These are phyloP conservation scores for Spathaspora gorwiae DNA, from an alignment of 805 yeast species.

Conservation along the genomic window DNA sequence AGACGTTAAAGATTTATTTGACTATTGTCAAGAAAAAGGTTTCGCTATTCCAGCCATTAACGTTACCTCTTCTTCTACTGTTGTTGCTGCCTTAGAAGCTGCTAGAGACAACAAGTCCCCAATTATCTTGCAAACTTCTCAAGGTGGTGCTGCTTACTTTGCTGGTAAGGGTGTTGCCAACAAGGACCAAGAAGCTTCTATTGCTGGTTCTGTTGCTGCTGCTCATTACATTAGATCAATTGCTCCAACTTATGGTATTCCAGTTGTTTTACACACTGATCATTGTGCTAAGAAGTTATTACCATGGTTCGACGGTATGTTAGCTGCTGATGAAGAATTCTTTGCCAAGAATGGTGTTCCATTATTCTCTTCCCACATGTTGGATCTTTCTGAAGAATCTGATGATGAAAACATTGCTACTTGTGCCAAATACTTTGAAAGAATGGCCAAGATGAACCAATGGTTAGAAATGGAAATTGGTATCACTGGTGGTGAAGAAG, in stretches of 20 bases:
- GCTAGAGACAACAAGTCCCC: slow-evolving; percentile 65
- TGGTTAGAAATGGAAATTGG: slow-evolving; percentile 99
- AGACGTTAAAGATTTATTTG: slow-evolving; percentile 82
- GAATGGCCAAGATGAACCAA: slow-evolving; percentile 91
- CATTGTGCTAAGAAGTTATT: slow-evolving; percentile 98
- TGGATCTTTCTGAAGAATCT: slow-evolving; percentile 93
- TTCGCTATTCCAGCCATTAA: slow-evolving; percentile 98
- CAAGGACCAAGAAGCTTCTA: slow-evolving; percentile 89
- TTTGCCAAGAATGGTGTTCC: slow-evolving; percentile 86
- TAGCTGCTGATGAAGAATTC: slow-evolving; percentile 93
- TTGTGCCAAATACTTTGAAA: slow-evolving; percentile 90
- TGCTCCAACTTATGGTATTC: slow-evolving; percentile 95
- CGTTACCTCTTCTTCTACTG: slow-evolving; percentile 97
- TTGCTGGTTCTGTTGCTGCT: slow-evolving; percentile 93
- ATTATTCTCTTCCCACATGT: slow-evolving; percentile 97
- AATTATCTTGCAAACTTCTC: slow-evolving; percentile 92
- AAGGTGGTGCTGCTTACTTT: slow-evolving; percentile 99
- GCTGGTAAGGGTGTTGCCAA: slow-evolving; percentile 99
- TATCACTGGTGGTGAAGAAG: slow-evolving; percentile 99
- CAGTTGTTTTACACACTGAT: slow-evolving; percentile 95
- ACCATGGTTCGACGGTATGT: slow-evolving; percentile 99
- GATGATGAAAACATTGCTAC: slow-evolving; percentile 94
- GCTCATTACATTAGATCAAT: slow-evolving; percentile 95
- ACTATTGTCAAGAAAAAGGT: slow-evolving; percentile 87
- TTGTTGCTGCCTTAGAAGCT: slow-evolving; percentile 47